These are phyloP conservation scores for Aspergillus sp. DNA, from an alignment of 2,329 filamentous ascomycete genomes.

Conservation along the genomic window DNA sequence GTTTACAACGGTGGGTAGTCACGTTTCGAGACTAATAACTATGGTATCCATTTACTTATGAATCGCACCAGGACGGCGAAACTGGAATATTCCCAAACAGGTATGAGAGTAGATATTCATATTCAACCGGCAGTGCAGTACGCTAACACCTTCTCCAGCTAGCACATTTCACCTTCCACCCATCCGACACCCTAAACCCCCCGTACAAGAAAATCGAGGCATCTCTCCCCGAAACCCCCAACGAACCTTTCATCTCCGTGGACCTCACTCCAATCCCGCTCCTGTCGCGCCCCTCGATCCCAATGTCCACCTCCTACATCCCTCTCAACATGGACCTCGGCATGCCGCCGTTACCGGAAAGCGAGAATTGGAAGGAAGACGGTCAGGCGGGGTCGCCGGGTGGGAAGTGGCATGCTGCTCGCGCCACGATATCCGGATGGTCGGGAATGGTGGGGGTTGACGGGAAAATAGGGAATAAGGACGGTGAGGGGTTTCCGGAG, in stretches of 20 bases:
- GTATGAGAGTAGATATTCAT: background rate
- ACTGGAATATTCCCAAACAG: conserved; percentile 1
- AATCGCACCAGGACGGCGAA: background rate
- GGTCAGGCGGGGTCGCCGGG: background rate
- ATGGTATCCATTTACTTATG: too few relatives aligned
- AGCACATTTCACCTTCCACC: background rate
- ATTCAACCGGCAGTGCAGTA: background rate
- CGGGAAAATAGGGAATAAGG: background rate
- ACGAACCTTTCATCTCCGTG: background rate
- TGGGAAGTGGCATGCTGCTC: background rate
- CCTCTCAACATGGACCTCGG: background rate
- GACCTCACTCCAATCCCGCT: conserved; percentile 9
- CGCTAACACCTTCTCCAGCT: background rate
- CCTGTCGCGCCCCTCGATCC: conserved; percentile 5
- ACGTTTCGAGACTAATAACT: background rate
- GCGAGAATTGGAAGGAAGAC: background rate
- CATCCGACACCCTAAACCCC: background rate
- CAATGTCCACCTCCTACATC: conserved; percentile 4
- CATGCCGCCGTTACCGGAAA: background rate
- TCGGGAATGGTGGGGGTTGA: background rate
- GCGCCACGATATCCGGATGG: background rate
- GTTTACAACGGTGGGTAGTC: background rate
- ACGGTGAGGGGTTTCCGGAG: too few relatives aligned
- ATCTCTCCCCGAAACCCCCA: background rate
- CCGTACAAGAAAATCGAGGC: background rate